Evolutionary conservation across 495 filamentous ascomycete genomes (phyloP).

Genomic region (Chaetomium cochliodes): DNA sequence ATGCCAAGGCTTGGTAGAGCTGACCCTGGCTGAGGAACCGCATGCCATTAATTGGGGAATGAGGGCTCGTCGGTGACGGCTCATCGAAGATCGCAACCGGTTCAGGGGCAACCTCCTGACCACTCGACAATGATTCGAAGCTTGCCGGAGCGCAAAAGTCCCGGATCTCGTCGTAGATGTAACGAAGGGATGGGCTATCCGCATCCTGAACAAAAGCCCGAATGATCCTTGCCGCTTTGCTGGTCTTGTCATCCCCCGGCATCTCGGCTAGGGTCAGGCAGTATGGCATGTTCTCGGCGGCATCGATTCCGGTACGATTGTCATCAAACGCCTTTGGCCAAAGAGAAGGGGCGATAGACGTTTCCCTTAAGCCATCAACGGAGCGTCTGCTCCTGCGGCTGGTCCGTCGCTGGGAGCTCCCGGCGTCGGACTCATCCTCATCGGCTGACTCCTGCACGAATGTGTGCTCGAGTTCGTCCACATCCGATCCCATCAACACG

Average conservation of each 20-base stretch:
- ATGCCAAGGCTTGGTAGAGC: conserved; percentile 14
- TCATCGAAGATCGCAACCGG: conserved; percentile 23
- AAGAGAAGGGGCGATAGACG: not conserved
- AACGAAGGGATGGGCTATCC: conserved; percentile 10
- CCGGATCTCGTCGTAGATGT: conserved; percentile 26
- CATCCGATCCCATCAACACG: conserved; percentile 9
- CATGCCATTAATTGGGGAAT: not conserved
- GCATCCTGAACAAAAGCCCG: conserved; percentile 12
- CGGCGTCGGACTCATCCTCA: not conserved
- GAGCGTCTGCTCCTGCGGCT: not conserved
- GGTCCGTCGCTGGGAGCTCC: not conserved
- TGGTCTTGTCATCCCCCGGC: conserved; percentile 1
- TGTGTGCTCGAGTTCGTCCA: not conserved
- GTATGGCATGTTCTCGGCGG: conserved; percentile 5
- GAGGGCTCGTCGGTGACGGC: not conserved
- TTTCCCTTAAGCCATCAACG: not conserved
- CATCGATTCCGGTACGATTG: conserved; percentile 1
- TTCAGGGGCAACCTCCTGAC: not conserved
- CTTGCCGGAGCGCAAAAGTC: conserved; percentile 16
- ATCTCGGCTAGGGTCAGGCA: conserved; percentile 18
- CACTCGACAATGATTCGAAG: not conserved
- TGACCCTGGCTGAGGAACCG: conserved; percentile 11
- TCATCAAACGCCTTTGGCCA: not conserved
- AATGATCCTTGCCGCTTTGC: conserved; percentile 17
- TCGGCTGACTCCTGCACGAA: not conserved